Evolutionary conservation across 2,329 filamentous ascomycete genomes (phyloP).

Genomic region (Westerdykella aurantiaca): DNA sequence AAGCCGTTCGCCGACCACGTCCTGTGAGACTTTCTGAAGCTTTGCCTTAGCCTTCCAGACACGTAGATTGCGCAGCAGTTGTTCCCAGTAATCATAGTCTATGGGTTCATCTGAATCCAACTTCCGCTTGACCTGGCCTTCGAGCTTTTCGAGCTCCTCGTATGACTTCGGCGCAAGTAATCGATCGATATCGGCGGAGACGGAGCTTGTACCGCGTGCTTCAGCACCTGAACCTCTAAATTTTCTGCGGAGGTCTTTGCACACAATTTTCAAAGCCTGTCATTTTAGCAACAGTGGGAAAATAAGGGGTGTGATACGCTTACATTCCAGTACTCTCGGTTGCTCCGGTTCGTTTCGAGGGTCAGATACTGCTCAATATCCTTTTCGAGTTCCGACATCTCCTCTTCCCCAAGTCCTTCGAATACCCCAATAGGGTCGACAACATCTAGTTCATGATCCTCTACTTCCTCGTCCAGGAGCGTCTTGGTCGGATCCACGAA

Average conservation of each 20-base stretch:
- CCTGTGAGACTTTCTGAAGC: conserved; percentile 69
- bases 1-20: conserved; percentile 65
- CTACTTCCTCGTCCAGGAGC: conserved; percentile 71
- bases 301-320: conserved; percentile 17
- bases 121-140: conserved; percentile 81
- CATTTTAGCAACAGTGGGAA: conserved; percentile 13
- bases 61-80: conserved; percentile 74
- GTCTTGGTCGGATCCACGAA: conserved; percentile 82
- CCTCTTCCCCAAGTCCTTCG: conserved; percentile 59
- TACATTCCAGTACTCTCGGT: conserved; percentile 81
- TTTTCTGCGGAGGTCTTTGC: conserved; percentile 66
- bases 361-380: conserved; percentile 76
- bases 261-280: conserved; percentile 75
- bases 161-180: conserved; percentile 79
- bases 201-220: conserved; percentile 71
- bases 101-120: conserved; percentile 84
- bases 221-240: conserved; percentile 57
- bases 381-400: conserved; percentile 70
- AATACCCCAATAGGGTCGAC: conserved; percentile 78
- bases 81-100: conserved; percentile 97
- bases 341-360: conserved; percentile 70
- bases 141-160: conserved; percentile 78
- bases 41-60: conserved; percentile 91
- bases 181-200: conserved; percentile 81
- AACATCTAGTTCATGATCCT: conserved; percentile 68